These are phyloP conservation scores for Ottelia alismoides DNA, from an alignment of 106 monocot species.

Conservation along the genomic window DNA sequence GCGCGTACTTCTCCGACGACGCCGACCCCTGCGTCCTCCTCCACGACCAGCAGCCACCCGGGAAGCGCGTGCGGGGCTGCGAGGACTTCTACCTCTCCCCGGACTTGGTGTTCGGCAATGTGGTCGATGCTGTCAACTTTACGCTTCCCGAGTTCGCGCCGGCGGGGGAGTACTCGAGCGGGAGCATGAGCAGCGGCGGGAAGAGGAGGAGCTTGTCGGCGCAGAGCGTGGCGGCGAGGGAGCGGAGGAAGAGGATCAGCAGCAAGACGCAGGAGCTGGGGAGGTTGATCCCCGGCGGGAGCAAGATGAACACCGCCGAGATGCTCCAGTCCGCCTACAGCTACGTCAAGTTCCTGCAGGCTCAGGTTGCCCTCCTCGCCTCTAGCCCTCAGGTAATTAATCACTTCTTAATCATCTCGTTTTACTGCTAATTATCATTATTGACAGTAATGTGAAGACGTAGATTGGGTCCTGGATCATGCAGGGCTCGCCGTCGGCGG, in stretches of 20 bases:
- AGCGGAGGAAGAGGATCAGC: conserved; percentile 65
- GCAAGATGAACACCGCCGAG: conserved; percentile 74
- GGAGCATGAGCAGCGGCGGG: neutral
- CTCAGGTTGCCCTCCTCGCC: conserved; percentile 45
- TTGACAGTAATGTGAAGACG: neutral
- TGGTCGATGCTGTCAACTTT: too few species aligned
- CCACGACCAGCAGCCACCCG: too few species aligned
- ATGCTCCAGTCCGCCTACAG: conserved; percentile 45
- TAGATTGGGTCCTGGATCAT: neutral
- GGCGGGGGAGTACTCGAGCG: too few species aligned
- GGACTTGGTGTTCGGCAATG: too few species aligned
- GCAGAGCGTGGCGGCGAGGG: conserved; percentile 52
- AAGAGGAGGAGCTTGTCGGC: conserved; percentile 10
- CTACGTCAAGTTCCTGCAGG: conserved; percentile 59
- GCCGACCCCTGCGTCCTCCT: too few species aligned
- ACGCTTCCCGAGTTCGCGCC: too few species aligned
- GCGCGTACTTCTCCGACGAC: neutral
- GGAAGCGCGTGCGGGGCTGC: too few species aligned
- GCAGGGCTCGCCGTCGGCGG: too few species aligned
- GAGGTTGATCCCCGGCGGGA: conserved; percentile 46
- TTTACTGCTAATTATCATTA: neutral
- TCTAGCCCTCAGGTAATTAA: neutral
- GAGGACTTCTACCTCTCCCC: too few species aligned
- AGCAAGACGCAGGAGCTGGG: conserved; percentile 59
- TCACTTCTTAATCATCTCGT: neutral